phyloP scores from a whole-genome alignment of 83 land plant genomes.

The Isoetes engelmannii region DNA sequence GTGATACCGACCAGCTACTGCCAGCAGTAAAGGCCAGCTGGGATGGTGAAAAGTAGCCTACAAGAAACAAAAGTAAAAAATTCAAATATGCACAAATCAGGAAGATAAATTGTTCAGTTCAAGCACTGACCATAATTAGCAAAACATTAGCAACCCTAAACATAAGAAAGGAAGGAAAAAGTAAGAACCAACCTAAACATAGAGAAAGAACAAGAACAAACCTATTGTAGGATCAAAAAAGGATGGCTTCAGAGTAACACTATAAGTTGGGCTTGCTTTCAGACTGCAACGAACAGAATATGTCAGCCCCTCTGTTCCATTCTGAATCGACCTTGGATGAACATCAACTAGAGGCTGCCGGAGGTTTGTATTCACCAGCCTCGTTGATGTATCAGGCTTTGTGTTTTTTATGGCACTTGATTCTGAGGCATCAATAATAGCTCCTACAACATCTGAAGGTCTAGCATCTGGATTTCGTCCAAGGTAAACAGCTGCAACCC shows the following conservation, averaged over 20 bases:
- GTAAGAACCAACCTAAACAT: background rate
- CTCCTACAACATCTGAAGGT: slow-evolving; percentile 24
- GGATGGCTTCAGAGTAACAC: slow-evolving; percentile 16
- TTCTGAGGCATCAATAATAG: slow-evolving; percentile 28
- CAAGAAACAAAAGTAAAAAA: background rate
- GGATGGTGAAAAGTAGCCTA: slow-evolving; percentile 27
- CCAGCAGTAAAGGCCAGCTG: slow-evolving; percentile 13
- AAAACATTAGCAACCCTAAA: background rate
- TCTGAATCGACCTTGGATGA: slow-evolving; percentile 23
- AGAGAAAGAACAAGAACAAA: slow-evolving; percentile 1
- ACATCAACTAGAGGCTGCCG: slow-evolving; percentile 16
- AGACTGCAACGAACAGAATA: slow-evolving; percentile 13
- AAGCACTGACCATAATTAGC: background rate
- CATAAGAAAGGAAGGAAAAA: background rate
- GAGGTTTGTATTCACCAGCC: slow-evolving; percentile 23
- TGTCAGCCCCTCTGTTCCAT: slow-evolving; percentile 19
- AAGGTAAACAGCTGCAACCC: slow-evolving; percentile 27
- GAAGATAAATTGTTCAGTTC: too few relatives aligned
- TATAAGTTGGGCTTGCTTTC: slow-evolving; percentile 4
- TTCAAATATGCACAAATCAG: background rate
- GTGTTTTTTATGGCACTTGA: slow-evolving; percentile 14
- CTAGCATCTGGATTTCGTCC: slow-evolving; percentile 23
- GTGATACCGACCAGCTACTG: slow-evolving; percentile 29
- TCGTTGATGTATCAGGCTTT: slow-evolving; percentile 17
- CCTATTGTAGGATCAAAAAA: slow-evolving; percentile 24